phyloP scores from a whole-genome alignment of 75 land plant species.

The Pinus albicaulis region DNA sequence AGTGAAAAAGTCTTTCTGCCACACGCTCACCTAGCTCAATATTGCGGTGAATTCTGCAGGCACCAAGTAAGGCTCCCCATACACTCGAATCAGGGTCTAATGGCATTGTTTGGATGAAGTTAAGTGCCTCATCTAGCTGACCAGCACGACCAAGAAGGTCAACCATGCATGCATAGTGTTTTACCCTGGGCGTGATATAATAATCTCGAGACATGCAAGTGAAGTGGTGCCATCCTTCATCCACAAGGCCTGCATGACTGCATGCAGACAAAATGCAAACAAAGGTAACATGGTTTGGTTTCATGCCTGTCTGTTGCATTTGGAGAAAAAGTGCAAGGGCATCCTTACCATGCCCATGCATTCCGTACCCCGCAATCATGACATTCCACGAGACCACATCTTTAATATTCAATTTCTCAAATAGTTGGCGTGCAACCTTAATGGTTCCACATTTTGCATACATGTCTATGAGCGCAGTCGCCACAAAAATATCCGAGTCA shows the following conservation, averaged over 20 bases:
- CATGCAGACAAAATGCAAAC: conserved; percentile 5
- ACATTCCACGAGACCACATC: background rate
- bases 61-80: background rate
- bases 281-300: background rate
- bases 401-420: background rate
- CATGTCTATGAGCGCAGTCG: conserved; percentile 10
- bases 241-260: conserved; percentile 7
- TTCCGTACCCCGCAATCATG: conserved; percentile 4
- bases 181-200: background rate
- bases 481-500: conserved; percentile 20
- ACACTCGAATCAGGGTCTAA: background rate
- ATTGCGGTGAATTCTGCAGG: background rate
- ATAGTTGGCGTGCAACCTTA: background rate
- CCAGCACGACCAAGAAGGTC: background rate
- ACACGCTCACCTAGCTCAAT: background rate
- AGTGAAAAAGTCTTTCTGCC: background rate
- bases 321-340: conserved; percentile 1
- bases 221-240: conserved; percentile 1
- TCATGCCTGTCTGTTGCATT: background rate
- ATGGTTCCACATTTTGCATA: conserved; percentile 11
- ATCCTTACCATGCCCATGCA: background rate
- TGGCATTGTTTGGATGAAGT: background rate
- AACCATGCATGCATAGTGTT: conserved; percentile 1
- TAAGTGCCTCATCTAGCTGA: background rate
- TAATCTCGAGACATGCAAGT: background rate